Evolutionary conservation across 192 early-diverging fungal genomes (phyloP).

Genomic region (Geosiphon pyriformis): DNA sequence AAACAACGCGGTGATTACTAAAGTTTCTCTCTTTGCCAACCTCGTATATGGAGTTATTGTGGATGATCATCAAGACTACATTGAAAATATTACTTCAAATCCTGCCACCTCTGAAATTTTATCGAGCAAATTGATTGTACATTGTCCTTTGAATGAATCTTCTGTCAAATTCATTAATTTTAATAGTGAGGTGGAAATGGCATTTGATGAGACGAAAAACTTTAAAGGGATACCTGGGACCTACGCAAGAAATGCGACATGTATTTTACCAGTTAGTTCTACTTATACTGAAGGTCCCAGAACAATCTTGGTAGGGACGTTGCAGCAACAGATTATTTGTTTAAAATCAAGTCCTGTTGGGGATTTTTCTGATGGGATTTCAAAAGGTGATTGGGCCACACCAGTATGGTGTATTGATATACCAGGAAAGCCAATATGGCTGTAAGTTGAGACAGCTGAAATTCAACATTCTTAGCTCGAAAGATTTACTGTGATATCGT

Average conservation of each 20-base stretch:
- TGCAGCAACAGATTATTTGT: not conserved
- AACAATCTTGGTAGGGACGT: not conserved
- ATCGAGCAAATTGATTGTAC: not conserved
- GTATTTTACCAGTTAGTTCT: not conserved
- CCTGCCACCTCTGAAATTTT: not conserved
- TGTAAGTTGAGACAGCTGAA: no score
- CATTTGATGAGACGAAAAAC: not conserved
- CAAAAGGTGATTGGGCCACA: not conserved
- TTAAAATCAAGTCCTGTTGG: not conserved
- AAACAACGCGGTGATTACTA: not conserved
- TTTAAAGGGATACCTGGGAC: not conserved
- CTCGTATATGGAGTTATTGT: not conserved
- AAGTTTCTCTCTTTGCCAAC: not conserved
- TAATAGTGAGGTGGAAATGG: not conserved
- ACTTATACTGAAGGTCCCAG: not conserved
- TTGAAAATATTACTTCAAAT: no score
- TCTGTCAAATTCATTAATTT: not conserved
- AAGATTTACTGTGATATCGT: no score
- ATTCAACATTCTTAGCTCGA: not conserved
- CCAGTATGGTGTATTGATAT: not conserved
- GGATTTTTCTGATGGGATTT: not conserved
- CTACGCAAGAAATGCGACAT: not conserved
- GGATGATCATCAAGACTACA: not conserved
- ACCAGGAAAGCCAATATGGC: not conserved
- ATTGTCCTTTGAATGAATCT: not conserved